Evolutionary conservation across 306 rosid genomes (phyloP), one percentile per base, ranked within the genome.

Genomic region (Cercis canadensis): DNA sequence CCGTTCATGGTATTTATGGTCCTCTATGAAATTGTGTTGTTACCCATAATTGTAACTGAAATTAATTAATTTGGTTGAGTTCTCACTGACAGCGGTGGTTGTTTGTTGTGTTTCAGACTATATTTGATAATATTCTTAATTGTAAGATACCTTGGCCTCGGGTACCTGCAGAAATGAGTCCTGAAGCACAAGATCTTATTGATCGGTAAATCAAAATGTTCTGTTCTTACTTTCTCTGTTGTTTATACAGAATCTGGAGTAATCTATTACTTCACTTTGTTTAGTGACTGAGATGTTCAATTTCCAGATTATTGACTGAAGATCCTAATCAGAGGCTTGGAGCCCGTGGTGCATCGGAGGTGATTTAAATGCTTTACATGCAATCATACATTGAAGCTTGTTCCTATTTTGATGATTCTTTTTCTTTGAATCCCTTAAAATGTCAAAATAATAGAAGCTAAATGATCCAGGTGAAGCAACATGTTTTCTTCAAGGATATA

Each of bases 261-360:
- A 33, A 45, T 58, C 57, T 62, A 41, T 65, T 46, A 58, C 17
- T 62, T 78, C 41, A 37, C 47, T 43, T 45, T 9, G 18, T 54
- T 70, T 41, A 57, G 47, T 59, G 49, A 67, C 74, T 83, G 87
- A 62, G 49, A 63, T 67, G 43, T 69, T 73, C 5, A 24, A 43
- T 75, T 80, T 86, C 54, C 84, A 94, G 99, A 63, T 82, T 94
- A 69, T 57, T 94, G 84, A 94, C 96, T 8, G 99, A 94, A 85
- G 99, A 91, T 81, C 99, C 99, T 78, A 67, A 86, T 82, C 96
- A 84, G 75, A 92, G 97, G 75, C 97, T 94, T 58, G 99, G 99
- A 81, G 90, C 96, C n/a, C 81, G 82, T 57, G 99, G 99, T 24
- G 99, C 99, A 39, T 83, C 95, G 5, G 97, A 94, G 99, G 99